Base-by-base conservation (phyloP, 176 grass and related monocot genomes). In the Avena eriantha region DNA sequence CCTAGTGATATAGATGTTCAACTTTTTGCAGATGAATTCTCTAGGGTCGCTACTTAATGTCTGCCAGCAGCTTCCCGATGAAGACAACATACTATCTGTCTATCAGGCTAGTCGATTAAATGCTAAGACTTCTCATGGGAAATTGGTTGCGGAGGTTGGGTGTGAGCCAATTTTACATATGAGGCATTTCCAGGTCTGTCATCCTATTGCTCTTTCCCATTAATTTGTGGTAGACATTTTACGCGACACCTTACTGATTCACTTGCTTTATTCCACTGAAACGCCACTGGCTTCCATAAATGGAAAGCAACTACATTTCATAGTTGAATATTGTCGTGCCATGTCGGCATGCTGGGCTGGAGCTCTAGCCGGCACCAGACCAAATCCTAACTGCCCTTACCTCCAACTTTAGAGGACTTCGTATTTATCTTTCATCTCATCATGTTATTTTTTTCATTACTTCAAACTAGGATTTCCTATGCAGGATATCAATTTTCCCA, bases 111-210 rank as follows among this genome's bases (percentile, higher is more conserved):
- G 80, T 80, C 88, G 88, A 82, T 95, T 95, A 83, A 94, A 84
- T 94, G 78, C 83, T 59, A 94, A 64, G 77, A 98, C 96, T 70
- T 90, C 96, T 84, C 81, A 87, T 81, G 96, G 96, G 89, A 95
- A 90, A 54, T 94, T 89, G 12, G 96, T 98, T 80, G 93, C 93
- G 10, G 96, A 94, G 57, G 81, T 98, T 86, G 96, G 96, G 31
- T 95, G 96, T 80, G 90, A 98, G 83, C 96, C 96, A 83, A 94
- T 98, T 91, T 89, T 98, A 82, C 93, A 98, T 82, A 98, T 98
- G 96, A 90, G 96, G 65, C 86, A 94, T 76, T 98, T 98, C 88
- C 96, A 98, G 96, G 96, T 98, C 36, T 66, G 82, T 78, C n/a
- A 16, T 69, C 61, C 23, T 77, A 31, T 78, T 89, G 51, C 76